A percentile compares a stretch with the other conserved stretches of the same genome.
phyloP scores from a whole-genome alignment of 176 grass and related monocot species.

The Aegilops speltoides region DNA sequence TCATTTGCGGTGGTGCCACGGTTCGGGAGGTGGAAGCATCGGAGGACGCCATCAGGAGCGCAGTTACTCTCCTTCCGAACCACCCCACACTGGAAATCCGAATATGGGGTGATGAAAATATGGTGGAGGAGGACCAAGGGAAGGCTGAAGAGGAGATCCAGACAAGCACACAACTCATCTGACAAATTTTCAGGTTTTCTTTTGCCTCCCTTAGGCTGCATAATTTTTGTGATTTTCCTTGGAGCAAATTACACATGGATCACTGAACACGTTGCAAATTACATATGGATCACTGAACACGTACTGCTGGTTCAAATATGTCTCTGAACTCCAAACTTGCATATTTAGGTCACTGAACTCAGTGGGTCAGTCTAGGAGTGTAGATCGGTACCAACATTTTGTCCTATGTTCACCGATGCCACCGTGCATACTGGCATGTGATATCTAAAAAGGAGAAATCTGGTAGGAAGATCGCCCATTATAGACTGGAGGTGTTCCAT shows the following conservation, averaged over 20 bases:
- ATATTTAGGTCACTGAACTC: background rate
- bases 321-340: background rate
- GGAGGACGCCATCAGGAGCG: conserved; percentile 23
- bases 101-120: conserved; percentile 7
- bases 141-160: background rate
- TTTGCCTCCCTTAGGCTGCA: background rate
- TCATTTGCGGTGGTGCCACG: background rate
- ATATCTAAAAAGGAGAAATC: background rate
- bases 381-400: background rate
- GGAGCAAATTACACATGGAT: background rate
- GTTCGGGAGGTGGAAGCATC: conserved; percentile 9
- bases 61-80: background rate
- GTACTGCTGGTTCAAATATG: background rate
- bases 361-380: background rate
- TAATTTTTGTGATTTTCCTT: background rate
- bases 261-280: background rate
- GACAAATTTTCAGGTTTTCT: background rate
- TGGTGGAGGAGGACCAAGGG: conserved; percentile 7
- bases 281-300: too few species aligned
- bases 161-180: background rate
- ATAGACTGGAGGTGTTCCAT: background rate
- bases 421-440: background rate
- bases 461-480: background rate
- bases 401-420: background rate
- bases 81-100: background rate